Evolutionary conservation across 2,329 filamentous ascomycete species (phyloP).

Genomic region (Daldinia sp.): DNA sequence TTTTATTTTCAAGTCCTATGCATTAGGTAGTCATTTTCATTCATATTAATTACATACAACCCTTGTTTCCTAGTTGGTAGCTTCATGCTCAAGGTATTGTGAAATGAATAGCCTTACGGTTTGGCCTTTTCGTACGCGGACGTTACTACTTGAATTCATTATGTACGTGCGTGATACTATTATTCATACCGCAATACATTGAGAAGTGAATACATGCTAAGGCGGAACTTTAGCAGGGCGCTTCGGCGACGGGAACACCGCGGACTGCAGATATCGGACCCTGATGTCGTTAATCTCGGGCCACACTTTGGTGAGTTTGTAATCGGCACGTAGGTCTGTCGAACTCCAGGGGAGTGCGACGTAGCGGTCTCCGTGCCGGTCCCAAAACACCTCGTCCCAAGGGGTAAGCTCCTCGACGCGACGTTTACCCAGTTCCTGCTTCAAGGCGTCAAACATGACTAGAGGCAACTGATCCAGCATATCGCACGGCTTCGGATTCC

Average conservation of each 20-base stretch:
- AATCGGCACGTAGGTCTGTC: slow-evolving; percentile 12
- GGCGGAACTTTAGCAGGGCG: slow-evolving; percentile 28
- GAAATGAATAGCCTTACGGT: slow-evolving; percentile 1
- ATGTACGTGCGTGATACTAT: background rate
- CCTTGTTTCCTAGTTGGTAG: background rate
- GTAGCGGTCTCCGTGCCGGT: slow-evolving; percentile 50
- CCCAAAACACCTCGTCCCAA: slow-evolving; percentile 40
- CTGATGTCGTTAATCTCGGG: slow-evolving; percentile 46
- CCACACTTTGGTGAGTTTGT: slow-evolving; percentile 44
- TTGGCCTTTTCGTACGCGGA: background rate
- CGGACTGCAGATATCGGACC: slow-evolving; percentile 46
- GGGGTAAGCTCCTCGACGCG: slow-evolving; percentile 31
- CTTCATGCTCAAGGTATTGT: background rate
- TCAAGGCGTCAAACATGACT: slow-evolving; percentile 45
- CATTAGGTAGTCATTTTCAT: background rate
- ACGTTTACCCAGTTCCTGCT: slow-evolving; percentile 30
- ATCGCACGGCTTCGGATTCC: background rate
- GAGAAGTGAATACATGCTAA: background rate
- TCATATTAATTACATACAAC: background rate
- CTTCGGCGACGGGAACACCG: slow-evolving; percentile 46
- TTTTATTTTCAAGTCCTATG: background rate
- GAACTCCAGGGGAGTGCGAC: slow-evolving; percentile 37
- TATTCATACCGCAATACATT: background rate
- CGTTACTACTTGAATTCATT: background rate
- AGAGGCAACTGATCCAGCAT: slow-evolving; percentile 17